These are phyloP conservation scores for Leptographium galeiforme DNA, from an alignment of 2,329 filamentous ascomycete species.

Conservation along the genomic window DNA sequence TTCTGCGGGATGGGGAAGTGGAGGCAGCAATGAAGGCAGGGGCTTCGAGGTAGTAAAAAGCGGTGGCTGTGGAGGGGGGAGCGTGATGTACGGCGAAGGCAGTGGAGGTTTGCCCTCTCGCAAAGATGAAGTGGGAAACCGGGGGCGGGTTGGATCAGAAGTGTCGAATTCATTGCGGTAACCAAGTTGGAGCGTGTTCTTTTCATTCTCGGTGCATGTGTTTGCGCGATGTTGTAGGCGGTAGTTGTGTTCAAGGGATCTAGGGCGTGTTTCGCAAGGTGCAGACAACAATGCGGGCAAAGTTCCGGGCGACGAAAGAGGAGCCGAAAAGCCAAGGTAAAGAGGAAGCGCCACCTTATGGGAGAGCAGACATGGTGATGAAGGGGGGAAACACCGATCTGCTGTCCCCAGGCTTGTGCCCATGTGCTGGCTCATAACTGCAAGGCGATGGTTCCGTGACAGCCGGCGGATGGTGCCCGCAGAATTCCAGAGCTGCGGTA, in stretches of 20 bases:
- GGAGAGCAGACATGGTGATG: not conserved
- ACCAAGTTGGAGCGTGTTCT: not conserved
- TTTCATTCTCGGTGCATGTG: not conserved
- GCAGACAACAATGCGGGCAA: not conserved
- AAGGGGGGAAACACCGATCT: constrained; percentile 1
- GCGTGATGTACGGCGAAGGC: not conserved
- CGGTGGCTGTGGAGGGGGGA: constrained; percentile 14
- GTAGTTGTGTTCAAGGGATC: not conserved
- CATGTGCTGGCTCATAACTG: not conserved
- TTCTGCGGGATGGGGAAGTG: not conserved
- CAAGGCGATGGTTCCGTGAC: not conserved
- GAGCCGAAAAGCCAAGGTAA: not conserved
- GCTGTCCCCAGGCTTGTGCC: not conserved
- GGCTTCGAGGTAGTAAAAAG: constrained; percentile 5
- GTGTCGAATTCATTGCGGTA: not conserved
- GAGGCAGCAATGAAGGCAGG: not conserved
- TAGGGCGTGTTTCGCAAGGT: not conserved
- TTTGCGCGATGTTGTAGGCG: not conserved
- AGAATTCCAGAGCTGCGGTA: not conserved
- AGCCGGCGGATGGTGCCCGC: not conserved
- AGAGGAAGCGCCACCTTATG: not conserved
- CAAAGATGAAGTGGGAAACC: not conserved
- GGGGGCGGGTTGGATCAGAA: not conserved
- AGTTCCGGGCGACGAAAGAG: not conserved
- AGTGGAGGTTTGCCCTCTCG: not conserved